Base-by-base conservation (phyloP, 495 filamentous ascomycete species). In the Lepidopterella palustris region DNA sequence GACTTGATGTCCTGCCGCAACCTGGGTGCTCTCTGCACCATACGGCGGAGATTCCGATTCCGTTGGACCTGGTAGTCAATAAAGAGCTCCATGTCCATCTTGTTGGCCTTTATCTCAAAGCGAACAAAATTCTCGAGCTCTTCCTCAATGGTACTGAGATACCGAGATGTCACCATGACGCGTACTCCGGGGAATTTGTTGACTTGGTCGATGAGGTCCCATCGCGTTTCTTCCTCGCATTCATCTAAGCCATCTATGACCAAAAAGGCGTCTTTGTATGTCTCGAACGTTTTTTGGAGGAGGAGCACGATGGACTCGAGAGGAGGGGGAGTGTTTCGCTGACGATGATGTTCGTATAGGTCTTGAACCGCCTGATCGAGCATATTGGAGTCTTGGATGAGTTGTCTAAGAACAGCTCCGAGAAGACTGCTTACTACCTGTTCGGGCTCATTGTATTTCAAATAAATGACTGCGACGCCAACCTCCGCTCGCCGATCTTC, bases 361-460 rank as follows among this genome's bases (percentile, higher is more conserved):
- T 54, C 49, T 39, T 39, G 32, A 0, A 1, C 11, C 3, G 58
- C 13, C 2, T 29, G 1, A 9, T 27, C 20, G 4, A 55, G 60
- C 27, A 60, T 13, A 21, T 2, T 11, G 2, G 1, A 2, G 18
- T 60, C 57, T 55, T 60, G 40, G 1, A 63, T 25, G 13, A 63
- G n/a, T 35, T 63, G 60, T 25, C 26, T 59, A 4, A 54, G 9
- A 4, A 63, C 39, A 27, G 48, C 59, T 3, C 31, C 60, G 21
- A 60, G 28, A 5, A 63, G 23, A 20, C 52, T 59, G 5, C 18
- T 29, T n/a, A 60, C 21, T 1, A 47, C 48, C 18, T 63, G 60
- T 5, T 60, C 57, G 1, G 57, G 48, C 21, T 63, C 49, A 49
- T 59, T 59, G 45, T 63, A 59, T 27, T 55, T 60, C 5, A 63